phyloP scores from a whole-genome alignment of 768 basidiomycete species.

The Gloeostereum incarnatum region DNA sequence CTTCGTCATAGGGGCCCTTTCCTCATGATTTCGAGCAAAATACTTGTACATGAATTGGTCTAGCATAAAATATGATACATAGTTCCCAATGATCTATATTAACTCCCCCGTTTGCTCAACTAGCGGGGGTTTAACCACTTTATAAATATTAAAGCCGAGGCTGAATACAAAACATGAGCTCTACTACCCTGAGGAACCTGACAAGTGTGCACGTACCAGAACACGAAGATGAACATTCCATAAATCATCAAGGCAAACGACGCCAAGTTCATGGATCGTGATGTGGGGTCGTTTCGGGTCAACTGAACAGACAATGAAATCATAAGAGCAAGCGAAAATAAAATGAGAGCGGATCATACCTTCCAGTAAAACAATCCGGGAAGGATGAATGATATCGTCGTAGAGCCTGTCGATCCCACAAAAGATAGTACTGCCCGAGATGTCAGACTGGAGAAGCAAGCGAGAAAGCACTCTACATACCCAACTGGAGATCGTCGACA shows the following conservation, averaged over 20 bases:
- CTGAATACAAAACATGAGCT: slow-evolving; percentile 26
- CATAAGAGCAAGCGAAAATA: neutral
- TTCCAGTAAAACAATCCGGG: slow-evolving; percentile 93
- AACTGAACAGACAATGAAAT: slow-evolving; percentile 47
- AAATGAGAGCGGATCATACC: slow-evolving; percentile 25
- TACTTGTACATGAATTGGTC: no score
- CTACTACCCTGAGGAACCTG: slow-evolving; percentile 3
- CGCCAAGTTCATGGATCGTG: slow-evolving; percentile 42
- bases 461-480: slow-evolving; percentile 30
- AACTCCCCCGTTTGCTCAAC: slow-evolving; percentile 13
- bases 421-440: slow-evolving; percentile 81
- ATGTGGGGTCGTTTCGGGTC: slow-evolving; percentile 54
- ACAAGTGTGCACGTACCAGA: slow-evolving; percentile 56
- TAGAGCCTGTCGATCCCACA: slow-evolving; percentile 94
- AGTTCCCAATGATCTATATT: slow-evolving; percentile 4
- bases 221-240: slow-evolving; percentile 71
- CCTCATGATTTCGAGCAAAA: no score
- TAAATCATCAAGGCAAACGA: slow-evolving; percentile 65
- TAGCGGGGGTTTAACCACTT: slow-evolving; percentile 31
- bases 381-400: slow-evolving; percentile 93
- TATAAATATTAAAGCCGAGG: slow-evolving; percentile 73
- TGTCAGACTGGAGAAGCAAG: slow-evolving; percentile 3
- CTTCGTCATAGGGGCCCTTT: no score
- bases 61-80: no score
- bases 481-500: slow-evolving; percentile 69